Conservation (phyloP, 2,329 filamentous ascomycete species). For the Colletotrichum destructivum region DNA sequence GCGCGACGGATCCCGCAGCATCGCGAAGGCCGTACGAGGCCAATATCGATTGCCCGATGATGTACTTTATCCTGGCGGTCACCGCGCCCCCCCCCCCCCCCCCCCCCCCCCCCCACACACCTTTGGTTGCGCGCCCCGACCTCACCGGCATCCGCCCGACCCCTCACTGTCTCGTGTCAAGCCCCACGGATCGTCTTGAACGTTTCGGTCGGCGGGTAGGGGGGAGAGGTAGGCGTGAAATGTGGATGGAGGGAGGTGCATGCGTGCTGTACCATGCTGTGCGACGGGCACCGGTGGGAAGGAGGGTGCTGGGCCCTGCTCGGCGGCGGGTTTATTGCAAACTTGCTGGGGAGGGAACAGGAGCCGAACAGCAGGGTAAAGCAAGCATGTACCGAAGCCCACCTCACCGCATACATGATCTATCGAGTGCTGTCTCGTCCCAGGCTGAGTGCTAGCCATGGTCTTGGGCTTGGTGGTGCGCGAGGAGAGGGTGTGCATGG, state of each 20-base stretch:
- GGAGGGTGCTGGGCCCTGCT: not conserved
- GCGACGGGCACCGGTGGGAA: conserved; percentile 31
- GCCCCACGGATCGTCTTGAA: no score
- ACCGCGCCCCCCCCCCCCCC: no score
- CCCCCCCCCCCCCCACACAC: no score
- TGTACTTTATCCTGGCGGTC: not conserved
- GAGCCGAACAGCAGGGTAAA: not conserved
- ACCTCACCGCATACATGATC: not conserved
- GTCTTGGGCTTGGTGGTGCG: not conserved
- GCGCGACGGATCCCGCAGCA: conserved; percentile 1
- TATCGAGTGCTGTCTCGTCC: not conserved
- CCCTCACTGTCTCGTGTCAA: no score
- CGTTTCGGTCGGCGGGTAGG: no score
- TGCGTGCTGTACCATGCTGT: conserved; percentile 22
- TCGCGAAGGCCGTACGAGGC: not conserved
- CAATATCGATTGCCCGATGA: not conserved
- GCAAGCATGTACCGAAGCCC: not conserved
- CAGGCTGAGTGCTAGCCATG: not conserved
- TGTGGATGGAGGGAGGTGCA: not conserved
- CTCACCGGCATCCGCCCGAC: no score
- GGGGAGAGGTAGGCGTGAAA: not conserved
- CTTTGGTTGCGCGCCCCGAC: no score
- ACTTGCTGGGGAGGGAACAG: not conserved
- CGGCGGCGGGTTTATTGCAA: not conserved
- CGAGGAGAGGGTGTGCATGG: not conserved